phyloP scores from a whole-genome alignment of 371 early-diverging fungal species.

The Saksenaea oblongispora region DNA sequence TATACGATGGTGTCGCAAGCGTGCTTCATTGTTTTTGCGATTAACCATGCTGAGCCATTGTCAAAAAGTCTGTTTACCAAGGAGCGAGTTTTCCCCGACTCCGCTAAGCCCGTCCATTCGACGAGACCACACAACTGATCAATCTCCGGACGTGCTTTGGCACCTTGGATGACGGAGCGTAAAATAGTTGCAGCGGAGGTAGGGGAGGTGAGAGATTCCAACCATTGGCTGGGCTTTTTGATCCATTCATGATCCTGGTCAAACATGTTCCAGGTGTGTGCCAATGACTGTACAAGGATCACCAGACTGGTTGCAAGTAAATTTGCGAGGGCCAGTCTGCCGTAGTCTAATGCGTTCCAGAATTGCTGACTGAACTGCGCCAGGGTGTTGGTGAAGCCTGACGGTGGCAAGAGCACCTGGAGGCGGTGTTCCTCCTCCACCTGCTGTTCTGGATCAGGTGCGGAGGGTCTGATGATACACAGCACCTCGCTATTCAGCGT shows the following conservation, averaged over 20 bases:
- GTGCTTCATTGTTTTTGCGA: constrained; percentile 13
- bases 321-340: not conserved
- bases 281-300: not conserved
- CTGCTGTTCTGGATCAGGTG: not conserved
- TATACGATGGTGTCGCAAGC: constrained; percentile 2
- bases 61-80: constrained; percentile 12
- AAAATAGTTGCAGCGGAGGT: not conserved
- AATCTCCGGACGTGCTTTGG: constrained; percentile 8
- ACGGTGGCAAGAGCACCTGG: not conserved
- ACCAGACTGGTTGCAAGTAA: not conserved
- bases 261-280: not conserved
- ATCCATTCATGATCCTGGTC: not conserved
- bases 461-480: constrained; percentile 11
- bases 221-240: not conserved
- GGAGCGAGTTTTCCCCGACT: constrained; percentile 8
- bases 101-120: constrained; percentile 16
- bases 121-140: constrained; percentile 3
- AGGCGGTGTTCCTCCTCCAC: not conserved
- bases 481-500: constrained; percentile 1
- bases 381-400: not conserved
- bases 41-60: constrained; percentile 7
- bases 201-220: not conserved
- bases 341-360: not conserved
- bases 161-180: constrained; percentile 1
- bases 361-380: not conserved